These are phyloP conservation scores for Clarireedia sp. DNA, from an alignment of 2,329 filamentous ascomycete genomes.

Conservation along the genomic window DNA sequence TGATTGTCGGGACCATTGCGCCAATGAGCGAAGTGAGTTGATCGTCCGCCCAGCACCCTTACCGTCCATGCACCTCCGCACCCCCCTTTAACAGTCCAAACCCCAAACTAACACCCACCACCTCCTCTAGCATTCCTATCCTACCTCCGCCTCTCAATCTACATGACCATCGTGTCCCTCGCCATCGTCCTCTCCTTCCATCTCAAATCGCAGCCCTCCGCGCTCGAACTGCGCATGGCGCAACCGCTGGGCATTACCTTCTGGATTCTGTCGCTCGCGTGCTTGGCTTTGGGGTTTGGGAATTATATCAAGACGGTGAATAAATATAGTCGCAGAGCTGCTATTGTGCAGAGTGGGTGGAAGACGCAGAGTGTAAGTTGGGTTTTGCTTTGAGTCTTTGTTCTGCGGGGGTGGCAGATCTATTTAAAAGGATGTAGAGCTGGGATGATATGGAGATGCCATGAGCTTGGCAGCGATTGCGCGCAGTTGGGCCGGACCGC, in stretches of 20 bases:
- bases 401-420: background rate
- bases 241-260: constrained; percentile 81
- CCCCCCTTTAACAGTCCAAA: background rate
- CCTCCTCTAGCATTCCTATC: constrained; percentile 64
- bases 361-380: constrained; percentile 69
- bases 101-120: background rate
- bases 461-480: too few species aligned
- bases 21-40: constrained; percentile 37
- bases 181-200: constrained; percentile 94
- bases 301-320: constrained; percentile 82
- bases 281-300: constrained; percentile 65
- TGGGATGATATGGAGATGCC: too few species aligned
- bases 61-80: background rate
- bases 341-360: constrained; percentile 88
- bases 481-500: background rate
- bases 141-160: constrained; percentile 80
- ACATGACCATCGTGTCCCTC: constrained; percentile 82
- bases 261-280: constrained; percentile 74
- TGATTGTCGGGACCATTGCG: constrained; percentile 52
- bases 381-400: constrained; percentile 1
- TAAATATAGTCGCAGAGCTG: constrained; percentile 68
- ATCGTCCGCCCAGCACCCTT: too few species aligned
- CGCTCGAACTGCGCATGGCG: constrained; percentile 67
- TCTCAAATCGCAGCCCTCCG: constrained; percentile 63
- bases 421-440: background rate